Evolutionary conservation across 140 eudicot genomes (phyloP).

Genomic region (Erigeron philadelphicus): DNA sequence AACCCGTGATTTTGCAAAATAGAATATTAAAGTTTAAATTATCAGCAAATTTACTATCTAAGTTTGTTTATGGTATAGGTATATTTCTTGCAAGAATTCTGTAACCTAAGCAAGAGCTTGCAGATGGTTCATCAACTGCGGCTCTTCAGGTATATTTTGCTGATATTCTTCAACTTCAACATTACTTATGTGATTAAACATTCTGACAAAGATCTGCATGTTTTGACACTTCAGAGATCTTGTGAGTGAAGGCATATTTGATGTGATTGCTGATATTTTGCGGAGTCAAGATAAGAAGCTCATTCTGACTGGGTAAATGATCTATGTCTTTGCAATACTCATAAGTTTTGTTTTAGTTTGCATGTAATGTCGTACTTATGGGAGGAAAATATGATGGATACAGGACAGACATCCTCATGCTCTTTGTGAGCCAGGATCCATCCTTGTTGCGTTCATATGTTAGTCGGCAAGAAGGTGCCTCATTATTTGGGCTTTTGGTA

Average conservation of each 20-base stretch:
- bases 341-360: background rate
- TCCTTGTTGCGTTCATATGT: slow-evolving; percentile 78
- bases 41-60: background rate
- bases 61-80: slow-evolving; percentile 40
- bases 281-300: slow-evolving; percentile 81
- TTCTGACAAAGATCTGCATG: slow-evolving; percentile 14
- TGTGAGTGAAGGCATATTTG: slow-evolving; percentile 75
- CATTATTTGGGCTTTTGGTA: slow-evolving; percentile 90
- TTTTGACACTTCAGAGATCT: slow-evolving; percentile 62
- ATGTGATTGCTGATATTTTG: slow-evolving; percentile 59
- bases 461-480: slow-evolving; percentile 61
- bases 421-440: slow-evolving; percentile 75
- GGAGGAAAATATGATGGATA: slow-evolving; percentile 45
- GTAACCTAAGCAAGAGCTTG: slow-evolving; percentile 83
- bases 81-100: slow-evolving; percentile 84
- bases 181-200: background rate
- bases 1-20: background rate
- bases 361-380: slow-evolving; percentile 19
- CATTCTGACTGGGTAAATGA: slow-evolving; percentile 76
- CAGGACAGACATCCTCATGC: slow-evolving; percentile 99
- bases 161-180: background rate
- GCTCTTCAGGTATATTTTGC: slow-evolving; percentile 53
- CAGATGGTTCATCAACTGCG: slow-evolving; percentile 88
- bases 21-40: background rate
- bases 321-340: slow-evolving; percentile 6